Evolutionary conservation across 352 stramenopile genomes (phyloP).

Genomic region (Phytophthora meadii): DNA sequence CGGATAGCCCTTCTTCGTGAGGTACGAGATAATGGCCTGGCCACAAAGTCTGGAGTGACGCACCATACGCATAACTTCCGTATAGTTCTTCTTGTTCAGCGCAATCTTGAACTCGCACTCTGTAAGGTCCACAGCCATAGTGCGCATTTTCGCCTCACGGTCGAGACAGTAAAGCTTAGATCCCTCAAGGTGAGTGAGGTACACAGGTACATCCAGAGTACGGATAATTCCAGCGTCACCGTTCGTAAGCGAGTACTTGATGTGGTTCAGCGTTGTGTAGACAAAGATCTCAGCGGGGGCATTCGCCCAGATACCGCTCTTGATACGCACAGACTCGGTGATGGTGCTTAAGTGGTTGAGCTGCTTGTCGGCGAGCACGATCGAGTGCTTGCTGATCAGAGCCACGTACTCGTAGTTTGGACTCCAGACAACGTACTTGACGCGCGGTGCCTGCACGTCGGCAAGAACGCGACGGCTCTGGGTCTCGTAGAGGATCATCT

Average conservation of each 20-base stretch:
- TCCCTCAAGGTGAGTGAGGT: conserved; percentile 95
- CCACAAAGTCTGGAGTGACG: conserved; percentile 96
- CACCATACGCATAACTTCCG: conserved; percentile 99
- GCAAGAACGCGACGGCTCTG: conserved; percentile 96
- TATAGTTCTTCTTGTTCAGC: conserved; percentile 95
- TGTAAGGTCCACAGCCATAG: conserved; percentile 97
- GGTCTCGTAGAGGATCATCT: conserved; percentile 98
- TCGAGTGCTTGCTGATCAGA: conserved; percentile 97
- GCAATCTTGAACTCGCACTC: conserved; percentile 99
- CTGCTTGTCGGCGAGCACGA: conserved; percentile 97
- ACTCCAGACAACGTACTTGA: conserved; percentile 99
- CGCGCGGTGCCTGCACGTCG: conserved; percentile 95
- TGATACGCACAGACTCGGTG: conserved; percentile 97
- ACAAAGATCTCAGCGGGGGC: conserved; percentile 95
- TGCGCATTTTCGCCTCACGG: conserved; percentile 96
- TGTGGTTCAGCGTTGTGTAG: conserved; percentile 98
- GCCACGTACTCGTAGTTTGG: conserved; percentile 97
- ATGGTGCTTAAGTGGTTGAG: conserved; percentile 98
- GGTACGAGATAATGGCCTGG: conserved; percentile 98
- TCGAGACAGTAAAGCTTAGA: conserved; percentile 97
- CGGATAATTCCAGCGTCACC: conserved; percentile 98
- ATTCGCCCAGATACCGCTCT: conserved; percentile 94
- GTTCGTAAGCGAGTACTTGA: conserved; percentile 94
- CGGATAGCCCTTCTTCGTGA: conserved; percentile 99
- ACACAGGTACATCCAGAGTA: conserved; percentile 97